These are phyloP conservation scores for Globisporangium irregulare DNA, from an alignment of 352 stramenopile species.

Conservation along the genomic window DNA sequence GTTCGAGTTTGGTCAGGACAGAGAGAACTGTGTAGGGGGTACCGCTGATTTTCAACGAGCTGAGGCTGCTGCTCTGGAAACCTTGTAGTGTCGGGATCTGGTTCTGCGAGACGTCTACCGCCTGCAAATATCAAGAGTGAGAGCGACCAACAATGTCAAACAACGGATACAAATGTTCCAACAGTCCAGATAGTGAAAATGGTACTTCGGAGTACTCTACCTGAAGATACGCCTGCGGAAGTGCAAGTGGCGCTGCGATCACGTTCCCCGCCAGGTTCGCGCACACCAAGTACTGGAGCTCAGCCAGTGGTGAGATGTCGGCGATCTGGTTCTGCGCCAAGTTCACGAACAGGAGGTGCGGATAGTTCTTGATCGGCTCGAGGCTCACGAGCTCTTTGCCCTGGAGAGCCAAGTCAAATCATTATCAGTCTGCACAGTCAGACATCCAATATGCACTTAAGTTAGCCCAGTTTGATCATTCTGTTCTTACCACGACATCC, in stretches of 20 bases:
- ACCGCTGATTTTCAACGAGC: slow-evolving; percentile 66
- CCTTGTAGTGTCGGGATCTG: slow-evolving; percentile 57
- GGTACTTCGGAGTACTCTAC: slow-evolving; percentile 14
- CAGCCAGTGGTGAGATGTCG: slow-evolving; percentile 43
- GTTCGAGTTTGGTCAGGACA: background rate
- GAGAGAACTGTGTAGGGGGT: background rate
- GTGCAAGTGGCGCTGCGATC: slow-evolving; percentile 26
- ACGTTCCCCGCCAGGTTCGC: slow-evolving; percentile 61
- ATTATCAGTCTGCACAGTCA: background rate
- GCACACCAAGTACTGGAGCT: slow-evolving; percentile 58
- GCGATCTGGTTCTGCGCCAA: slow-evolving; percentile 62
- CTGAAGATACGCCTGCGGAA: slow-evolving; percentile 65
- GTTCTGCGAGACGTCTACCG: slow-evolving; percentile 66
- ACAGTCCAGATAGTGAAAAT: background rate
- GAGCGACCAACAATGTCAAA: background rate
- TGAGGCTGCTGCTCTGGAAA: slow-evolving; percentile 42
- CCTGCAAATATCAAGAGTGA: slow-evolving; percentile 18
- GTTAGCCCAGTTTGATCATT: background rate
- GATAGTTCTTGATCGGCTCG: slow-evolving; percentile 56
- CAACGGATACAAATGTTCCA: background rate
- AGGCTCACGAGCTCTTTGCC: slow-evolving; percentile 52
- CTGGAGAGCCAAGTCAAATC: slow-evolving; percentile 18
- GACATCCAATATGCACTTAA: background rate
- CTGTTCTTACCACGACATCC: slow-evolving; percentile 45
- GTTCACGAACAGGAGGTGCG: slow-evolving; percentile 72